Conservation (phyloP, 2,329 filamentous ascomycete species). For the Zymoseptoria crescenta region DNA sequence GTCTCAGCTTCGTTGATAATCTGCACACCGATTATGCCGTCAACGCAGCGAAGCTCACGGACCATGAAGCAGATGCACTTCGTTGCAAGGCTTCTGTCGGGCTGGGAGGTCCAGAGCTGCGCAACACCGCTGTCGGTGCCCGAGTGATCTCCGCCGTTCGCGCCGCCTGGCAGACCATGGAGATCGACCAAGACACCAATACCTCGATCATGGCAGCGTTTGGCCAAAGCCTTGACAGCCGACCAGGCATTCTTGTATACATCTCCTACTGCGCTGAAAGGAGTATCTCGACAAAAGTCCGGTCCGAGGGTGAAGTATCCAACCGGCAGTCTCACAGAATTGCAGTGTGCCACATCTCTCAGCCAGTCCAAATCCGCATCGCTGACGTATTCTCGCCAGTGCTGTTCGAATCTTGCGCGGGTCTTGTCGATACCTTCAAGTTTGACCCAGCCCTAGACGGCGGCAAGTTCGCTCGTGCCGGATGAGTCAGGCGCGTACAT, state of each 20-base stretch:
- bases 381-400: conserved; percentile 46
- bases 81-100: conserved; percentile 40
- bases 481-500: conserved; percentile 41
- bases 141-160: conserved; percentile 49
- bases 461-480: conserved; percentile 45
- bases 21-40: conserved; percentile 49
- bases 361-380: conserved; percentile 49
- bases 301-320: conserved; percentile 52
- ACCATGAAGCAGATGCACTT: conserved; percentile 45
- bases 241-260: conserved; percentile 50
- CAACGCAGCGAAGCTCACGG: conserved; percentile 37
- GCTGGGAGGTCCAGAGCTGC: conserved; percentile 42
- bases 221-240: conserved; percentile 41
- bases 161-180: conserved; percentile 52
- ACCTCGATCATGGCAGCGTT: conserved; percentile 38
- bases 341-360: conserved; percentile 45
- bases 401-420: conserved; percentile 44
- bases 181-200: conserved; percentile 53
- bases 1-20: conserved; percentile 50
- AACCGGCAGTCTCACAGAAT: conserved; percentile 52
- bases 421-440: conserved; percentile 43
- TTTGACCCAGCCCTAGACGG: conserved; percentile 42
- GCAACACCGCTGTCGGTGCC: conserved; percentile 47
- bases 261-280: conserved; percentile 42
- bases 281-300: conserved; percentile 43